Percentiles rank a stretch among this genome's conserved stretches.
phyloP scores from a whole-genome alignment of 306 rosid species.

The Echinosophora koreensis region DNA sequence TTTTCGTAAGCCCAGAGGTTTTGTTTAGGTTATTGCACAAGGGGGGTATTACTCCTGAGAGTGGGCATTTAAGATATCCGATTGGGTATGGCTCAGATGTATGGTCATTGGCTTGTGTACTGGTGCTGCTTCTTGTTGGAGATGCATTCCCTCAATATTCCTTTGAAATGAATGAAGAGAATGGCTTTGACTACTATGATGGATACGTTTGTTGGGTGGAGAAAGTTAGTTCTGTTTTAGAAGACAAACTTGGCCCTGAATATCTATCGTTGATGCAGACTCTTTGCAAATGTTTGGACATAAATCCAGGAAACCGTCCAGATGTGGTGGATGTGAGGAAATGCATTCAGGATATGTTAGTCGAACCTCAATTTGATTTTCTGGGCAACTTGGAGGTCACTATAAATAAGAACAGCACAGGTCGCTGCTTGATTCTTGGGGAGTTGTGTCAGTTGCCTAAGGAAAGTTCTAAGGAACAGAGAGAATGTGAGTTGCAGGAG shows the following conservation, averaged over 20 bases:
- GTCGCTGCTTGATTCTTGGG: slow-evolving; percentile 66
- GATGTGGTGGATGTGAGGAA: slow-evolving; percentile 65
- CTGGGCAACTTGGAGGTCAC: slow-evolving; percentile 54
- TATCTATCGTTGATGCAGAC: slow-evolving; percentile 56
- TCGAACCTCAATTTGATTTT: slow-evolving; percentile 62
- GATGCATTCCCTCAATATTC: slow-evolving; percentile 50
- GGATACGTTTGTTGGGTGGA: slow-evolving; percentile 63
- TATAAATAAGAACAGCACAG: slow-evolving; percentile 31
- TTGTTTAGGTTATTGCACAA: slow-evolving; percentile 61
- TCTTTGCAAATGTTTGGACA: slow-evolving; percentile 67
- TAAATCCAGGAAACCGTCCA: slow-evolving; percentile 72
- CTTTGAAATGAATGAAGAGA: slow-evolving; percentile 48
- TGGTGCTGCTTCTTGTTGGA: slow-evolving; percentile 69
- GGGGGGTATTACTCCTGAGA: slow-evolving; percentile 49
- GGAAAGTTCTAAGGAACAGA: slow-evolving; percentile 43
- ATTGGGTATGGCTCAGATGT: slow-evolving; percentile 71
- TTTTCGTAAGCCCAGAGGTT: slow-evolving; percentile 73
- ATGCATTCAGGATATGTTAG: slow-evolving; percentile 66
- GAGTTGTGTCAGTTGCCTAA: slow-evolving; percentile 59
- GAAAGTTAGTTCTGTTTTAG: slow-evolving; percentile 65
- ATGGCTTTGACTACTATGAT: slow-evolving; percentile 48
- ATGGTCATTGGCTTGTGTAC: slow-evolving; percentile 77
- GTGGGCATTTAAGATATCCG: slow-evolving; percentile 48
- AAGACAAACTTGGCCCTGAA: slow-evolving; percentile 61
- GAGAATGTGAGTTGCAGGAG: slow-evolving; percentile 51